A percentile compares a stretch with the other conserved stretches of the same genome.
phyloP scores from a whole-genome alignment of 768 basidiomycete species.

The Naganishia randhawae region DNA sequence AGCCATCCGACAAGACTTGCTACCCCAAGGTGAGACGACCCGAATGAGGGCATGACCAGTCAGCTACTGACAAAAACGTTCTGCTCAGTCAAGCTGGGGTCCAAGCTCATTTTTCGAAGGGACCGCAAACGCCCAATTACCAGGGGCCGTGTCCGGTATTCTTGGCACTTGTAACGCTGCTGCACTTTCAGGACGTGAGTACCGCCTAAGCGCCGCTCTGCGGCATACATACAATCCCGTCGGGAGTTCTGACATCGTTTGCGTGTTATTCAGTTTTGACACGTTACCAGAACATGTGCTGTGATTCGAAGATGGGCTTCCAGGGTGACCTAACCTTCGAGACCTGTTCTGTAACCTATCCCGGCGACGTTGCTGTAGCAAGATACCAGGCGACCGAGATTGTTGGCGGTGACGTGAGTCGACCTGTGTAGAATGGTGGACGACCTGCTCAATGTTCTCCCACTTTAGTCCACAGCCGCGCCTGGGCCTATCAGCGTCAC shows the following conservation, averaged over 20 bases:
- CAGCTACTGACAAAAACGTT: background rate
- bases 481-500: background rate
- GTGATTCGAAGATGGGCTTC: no score
- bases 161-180: background rate
- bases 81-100: background rate
- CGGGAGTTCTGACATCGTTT: no score
- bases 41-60: background rate
- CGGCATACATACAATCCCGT: no score
- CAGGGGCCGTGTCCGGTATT: background rate
- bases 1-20: no score
- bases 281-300: no score
- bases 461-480: background rate
- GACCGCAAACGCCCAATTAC: background rate
- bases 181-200: no score
- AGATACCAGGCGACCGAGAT: slow-evolving; percentile 3
- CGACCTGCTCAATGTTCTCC: no score
- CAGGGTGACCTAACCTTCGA: no score
- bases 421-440: no score
- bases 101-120: background rate
- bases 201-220: no score
- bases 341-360: background rate
- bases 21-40: background rate
- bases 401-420: background rate
- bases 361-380: background rate
- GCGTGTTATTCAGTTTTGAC: no score